These are phyloP conservation scores for Eragrostis tef DNA, from an alignment of 202 grass and related monocot genomes.

Conservation along the genomic window DNA sequence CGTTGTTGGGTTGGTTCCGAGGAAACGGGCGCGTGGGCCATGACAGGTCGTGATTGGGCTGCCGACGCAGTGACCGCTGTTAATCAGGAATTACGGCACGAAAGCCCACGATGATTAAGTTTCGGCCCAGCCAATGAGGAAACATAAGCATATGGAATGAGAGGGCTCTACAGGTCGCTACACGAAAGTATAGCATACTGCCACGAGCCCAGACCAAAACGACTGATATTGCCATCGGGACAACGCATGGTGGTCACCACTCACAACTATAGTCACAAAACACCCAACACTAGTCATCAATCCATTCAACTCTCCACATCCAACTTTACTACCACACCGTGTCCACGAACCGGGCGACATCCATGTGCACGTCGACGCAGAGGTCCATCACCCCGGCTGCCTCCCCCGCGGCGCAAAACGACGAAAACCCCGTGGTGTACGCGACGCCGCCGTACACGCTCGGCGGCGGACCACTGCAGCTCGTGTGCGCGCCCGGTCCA, in stretches of 20 bases:
- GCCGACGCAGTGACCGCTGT: no score
- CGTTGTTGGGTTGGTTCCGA: neutral
- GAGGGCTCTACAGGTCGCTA: no score
- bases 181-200: no score
- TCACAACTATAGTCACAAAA: no score
- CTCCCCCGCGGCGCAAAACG: neutral
- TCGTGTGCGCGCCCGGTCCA: neutral
- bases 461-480: neutral
- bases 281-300: no score
- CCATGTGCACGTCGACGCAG: constrained; percentile 13
- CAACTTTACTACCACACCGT: constrained; percentile 14
- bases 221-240: no score
- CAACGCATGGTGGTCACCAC: no score
- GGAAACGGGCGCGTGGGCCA: neutral
- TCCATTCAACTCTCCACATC: no score
- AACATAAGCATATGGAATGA: no score
- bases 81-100: no score
- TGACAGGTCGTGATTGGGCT: neutral
- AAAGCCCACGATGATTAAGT: neutral
- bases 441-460: neutral
- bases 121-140: neutral
- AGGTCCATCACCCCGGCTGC: neutral
- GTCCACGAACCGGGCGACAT: constrained; percentile 7
- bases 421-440: neutral
- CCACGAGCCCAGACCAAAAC: no score